Conservation (phyloP, 2,329 filamentous ascomycete genomes). For the Rhynchosporium secalis region DNA sequence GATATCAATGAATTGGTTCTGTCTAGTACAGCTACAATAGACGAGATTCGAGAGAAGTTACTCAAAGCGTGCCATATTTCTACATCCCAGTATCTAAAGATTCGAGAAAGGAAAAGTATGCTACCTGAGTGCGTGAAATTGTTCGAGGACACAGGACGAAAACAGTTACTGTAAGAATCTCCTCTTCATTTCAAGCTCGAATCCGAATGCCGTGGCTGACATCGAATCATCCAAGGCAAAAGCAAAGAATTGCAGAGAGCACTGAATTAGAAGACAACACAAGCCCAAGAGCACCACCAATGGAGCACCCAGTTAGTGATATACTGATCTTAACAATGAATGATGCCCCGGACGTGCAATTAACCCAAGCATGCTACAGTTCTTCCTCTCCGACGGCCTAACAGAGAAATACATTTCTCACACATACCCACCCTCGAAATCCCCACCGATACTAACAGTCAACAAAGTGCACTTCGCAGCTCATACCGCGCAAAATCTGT, state of each 20-base stretch:
- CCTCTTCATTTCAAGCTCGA: neutral
- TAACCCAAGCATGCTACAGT: slow-evolving; percentile 11
- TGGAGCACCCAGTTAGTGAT: slow-evolving; percentile 22
- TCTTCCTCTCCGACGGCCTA: slow-evolving; percentile 32
- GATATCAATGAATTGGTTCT: slow-evolving; percentile 8
- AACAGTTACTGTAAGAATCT: slow-evolving; percentile 15
- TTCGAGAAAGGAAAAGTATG: slow-evolving; percentile 21
- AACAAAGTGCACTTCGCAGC: slow-evolving; percentile 29
- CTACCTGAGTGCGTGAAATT: slow-evolving; percentile 19
- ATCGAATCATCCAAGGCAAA: neutral
- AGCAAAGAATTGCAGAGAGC: neutral
- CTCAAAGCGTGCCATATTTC: slow-evolving; percentile 15
- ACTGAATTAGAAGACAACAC: neutral
- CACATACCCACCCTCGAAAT: slow-evolving; percentile 12
- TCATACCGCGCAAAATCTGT: slow-evolving; percentile 27
- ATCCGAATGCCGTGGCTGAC: neutral
- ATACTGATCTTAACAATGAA: neutral
- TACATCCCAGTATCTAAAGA: slow-evolving; percentile 18
- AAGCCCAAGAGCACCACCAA: neutral
- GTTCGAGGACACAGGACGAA: slow-evolving; percentile 24
- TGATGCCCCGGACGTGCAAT: neutral
- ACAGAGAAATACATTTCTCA: slow-evolving; percentile 29
- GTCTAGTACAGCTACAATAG: neutral
- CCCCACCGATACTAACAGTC: slow-evolving; percentile 17
- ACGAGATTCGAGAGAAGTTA: slow-evolving; percentile 18